Conservation (phyloP, 2,329 filamentous ascomycete genomes). For the Cladosporium sphaerospermum region DNA sequence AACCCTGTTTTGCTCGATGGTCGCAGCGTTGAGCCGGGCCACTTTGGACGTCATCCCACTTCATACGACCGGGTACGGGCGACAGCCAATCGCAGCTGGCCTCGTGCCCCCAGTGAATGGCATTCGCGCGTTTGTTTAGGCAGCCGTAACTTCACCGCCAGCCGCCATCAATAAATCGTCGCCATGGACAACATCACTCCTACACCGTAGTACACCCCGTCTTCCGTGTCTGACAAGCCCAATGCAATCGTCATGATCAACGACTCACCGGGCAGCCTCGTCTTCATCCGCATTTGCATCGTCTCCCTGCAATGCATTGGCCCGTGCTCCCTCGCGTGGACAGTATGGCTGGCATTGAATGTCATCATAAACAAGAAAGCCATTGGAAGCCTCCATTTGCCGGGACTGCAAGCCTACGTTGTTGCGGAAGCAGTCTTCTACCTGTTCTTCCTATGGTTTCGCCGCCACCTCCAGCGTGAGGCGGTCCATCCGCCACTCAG, state of each 20-base stretch:
- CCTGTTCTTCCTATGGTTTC: conserved; percentile 48
- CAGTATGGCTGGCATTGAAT: conserved; percentile 13
- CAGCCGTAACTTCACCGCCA: too few relatives aligned
- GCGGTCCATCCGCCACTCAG: conserved; percentile 45
- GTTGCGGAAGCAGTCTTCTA: conserved; percentile 52
- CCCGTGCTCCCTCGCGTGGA: conserved; percentile 19
- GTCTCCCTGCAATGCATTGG: conserved; percentile 17
- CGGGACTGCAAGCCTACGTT: conserved; percentile 38
- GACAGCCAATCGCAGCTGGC: background rate
- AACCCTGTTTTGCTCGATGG: too few relatives aligned
- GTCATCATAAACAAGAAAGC: background rate
- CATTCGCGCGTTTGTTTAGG: too few relatives aligned
- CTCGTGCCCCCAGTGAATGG: background rate
- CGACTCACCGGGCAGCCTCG: conserved; percentile 17
- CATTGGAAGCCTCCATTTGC: conserved; percentile 7
- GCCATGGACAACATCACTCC: too few relatives aligned
- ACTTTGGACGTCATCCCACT: background rate
- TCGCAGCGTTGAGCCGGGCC: too few relatives aligned
- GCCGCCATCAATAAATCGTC: too few relatives aligned
- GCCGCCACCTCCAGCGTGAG: conserved; percentile 45
- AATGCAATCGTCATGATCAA: conserved; percentile 15
- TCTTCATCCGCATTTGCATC: conserved; percentile 20
- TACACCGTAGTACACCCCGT: too few relatives aligned
- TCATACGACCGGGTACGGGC: background rate
- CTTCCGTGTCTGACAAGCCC: too few relatives aligned